Base-by-base conservation (phyloP, 2,329 filamentous ascomycete species). In the Fusarium annulatum region DNA sequence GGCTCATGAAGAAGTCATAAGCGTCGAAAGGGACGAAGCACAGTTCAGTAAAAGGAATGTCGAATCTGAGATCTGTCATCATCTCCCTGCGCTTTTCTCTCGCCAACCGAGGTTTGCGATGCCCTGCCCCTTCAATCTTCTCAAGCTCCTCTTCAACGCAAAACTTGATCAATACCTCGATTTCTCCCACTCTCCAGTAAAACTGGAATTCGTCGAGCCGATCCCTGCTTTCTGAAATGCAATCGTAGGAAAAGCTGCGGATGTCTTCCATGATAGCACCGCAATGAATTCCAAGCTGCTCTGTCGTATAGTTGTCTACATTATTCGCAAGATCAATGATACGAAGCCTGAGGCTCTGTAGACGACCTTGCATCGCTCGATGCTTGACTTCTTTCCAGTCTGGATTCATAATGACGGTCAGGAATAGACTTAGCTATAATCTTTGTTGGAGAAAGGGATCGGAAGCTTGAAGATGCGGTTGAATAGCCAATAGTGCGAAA, bases 381-480 rank as follows among this genome's bases (percentile, higher is more conserved):
- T 21, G 5, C 34, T 18, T 53, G 23, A 38, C 34, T 28, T 14
- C 9, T 12, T 9, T 26, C 51, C 33, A 39, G 23, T 39, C 23
- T 4, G 36, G 33, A 7, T 38, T 19, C 51, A 53, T 53, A 5
- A 2, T 5, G 9, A n/a, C 16, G 9, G 2, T 16, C 16, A 3
- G 1, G 1, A 28, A 9, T 9, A 39, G 14, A 16, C 1, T 3
- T 38, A 6, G 1, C 12, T 4, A 6, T 7, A 5, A 4, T 38
- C 1, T 7, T 12, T 16, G 23, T 15, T 3, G 7, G 3, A 1
- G n/a, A 28, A 7, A n/a, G 9, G 19, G 1, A 3, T 6, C 4
- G 0, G 7, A 28, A 5, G 33, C 0, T 26, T 21, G 9, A 9
- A 7, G 45, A 21, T 5, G 7, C 12, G 18, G 9, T 9, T 38